phyloP scores from a whole-genome alignment of 805 yeast genomes.

The Starmerella davenportii region DNA sequence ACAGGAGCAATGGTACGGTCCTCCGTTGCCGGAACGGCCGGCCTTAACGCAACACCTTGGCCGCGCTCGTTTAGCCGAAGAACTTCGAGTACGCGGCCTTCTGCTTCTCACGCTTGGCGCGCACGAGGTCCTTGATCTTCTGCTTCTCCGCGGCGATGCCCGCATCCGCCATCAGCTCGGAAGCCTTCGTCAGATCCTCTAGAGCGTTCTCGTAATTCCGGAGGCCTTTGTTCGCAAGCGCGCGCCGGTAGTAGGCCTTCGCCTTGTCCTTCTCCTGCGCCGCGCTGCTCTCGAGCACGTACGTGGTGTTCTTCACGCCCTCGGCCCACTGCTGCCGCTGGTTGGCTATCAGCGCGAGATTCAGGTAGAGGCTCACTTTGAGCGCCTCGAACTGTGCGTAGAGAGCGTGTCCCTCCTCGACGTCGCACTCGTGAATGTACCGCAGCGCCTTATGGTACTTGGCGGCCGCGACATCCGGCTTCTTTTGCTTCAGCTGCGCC shows the following conservation, averaged over 20 bases:
- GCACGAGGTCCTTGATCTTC: slow-evolving; percentile 37
- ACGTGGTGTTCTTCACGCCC: slow-evolving; percentile 41
- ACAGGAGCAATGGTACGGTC: no score
- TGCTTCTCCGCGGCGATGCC: slow-evolving; percentile 49
- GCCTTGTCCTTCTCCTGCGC: slow-evolving; percentile 51
- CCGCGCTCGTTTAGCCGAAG: slow-evolving; percentile 21
- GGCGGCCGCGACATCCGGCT: slow-evolving; percentile 35
- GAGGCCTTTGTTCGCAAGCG: slow-evolving; percentile 43
- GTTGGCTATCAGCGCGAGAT: slow-evolving; percentile 56
- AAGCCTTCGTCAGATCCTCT: slow-evolving; percentile 46
- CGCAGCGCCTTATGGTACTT: slow-evolving; percentile 60
- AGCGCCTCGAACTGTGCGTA: slow-evolving; percentile 33
- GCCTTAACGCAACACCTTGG: no score
- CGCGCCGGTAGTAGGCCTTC: slow-evolving; percentile 77
- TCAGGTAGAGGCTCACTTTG: slow-evolving; percentile 48
- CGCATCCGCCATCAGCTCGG: slow-evolving; percentile 49
- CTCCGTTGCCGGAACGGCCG: no score
- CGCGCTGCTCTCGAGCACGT: slow-evolving; percentile 43
- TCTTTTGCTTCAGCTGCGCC: slow-evolving; percentile 46
- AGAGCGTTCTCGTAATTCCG: slow-evolving; percentile 60
- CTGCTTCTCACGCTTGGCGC: slow-evolving; percentile 33
- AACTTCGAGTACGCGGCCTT: slow-evolving; percentile 28
- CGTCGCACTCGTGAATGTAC: slow-evolving; percentile 55
- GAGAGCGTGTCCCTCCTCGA: slow-evolving; percentile 31
- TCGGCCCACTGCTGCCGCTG: slow-evolving; percentile 40